Evolutionary conservation across 208 protist genomes (phyloP).

Genomic region (Acanthamoeba sp.): DNA sequence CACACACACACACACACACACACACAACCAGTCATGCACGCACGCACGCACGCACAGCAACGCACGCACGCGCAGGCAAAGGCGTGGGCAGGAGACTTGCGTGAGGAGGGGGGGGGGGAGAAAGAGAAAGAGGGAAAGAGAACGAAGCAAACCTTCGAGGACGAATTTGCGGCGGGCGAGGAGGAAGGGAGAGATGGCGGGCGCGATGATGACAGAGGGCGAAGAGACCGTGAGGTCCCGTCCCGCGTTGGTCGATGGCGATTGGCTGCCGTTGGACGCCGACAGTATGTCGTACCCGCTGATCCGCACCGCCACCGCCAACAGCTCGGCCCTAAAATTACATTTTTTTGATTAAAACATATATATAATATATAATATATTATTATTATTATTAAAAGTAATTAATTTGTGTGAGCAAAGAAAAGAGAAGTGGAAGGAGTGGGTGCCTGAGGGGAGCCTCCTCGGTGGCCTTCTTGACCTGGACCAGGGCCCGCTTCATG

Average conservation of each 20-base stretch:
- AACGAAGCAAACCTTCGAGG: background rate
- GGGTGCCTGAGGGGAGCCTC: background rate
- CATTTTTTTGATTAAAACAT: too few relatives aligned
- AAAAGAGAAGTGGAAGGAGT: background rate
- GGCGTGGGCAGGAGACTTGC: too few relatives aligned
- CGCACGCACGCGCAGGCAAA: too few relatives aligned
- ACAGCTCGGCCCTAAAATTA: background rate
- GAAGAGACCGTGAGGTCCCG: background rate
- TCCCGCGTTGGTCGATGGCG: background rate
- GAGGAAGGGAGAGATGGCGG: background rate
- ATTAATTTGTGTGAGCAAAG: background rate
- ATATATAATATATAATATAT: too few relatives aligned
- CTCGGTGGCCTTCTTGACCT: constrained; percentile 30
- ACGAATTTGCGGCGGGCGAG: constrained; percentile 23
- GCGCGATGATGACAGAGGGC: constrained; percentile 1
- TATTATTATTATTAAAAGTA: too few relatives aligned
- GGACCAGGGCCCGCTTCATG: constrained; percentile 16
- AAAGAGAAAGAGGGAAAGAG: background rate
- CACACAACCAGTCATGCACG: too few relatives aligned
- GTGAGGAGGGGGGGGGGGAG: too few relatives aligned
- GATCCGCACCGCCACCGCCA: constrained; percentile 35
- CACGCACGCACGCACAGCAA: background rate
- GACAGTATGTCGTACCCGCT: constrained; percentile 23
- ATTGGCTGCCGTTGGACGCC: background rate
- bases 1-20: too few relatives aligned